Percentiles rank a stretch among this genome's conserved stretches.
phyloP scores from a whole-genome alignment of 2,329 filamentous ascomycete species.

The Colletotrichum lupini region DNA sequence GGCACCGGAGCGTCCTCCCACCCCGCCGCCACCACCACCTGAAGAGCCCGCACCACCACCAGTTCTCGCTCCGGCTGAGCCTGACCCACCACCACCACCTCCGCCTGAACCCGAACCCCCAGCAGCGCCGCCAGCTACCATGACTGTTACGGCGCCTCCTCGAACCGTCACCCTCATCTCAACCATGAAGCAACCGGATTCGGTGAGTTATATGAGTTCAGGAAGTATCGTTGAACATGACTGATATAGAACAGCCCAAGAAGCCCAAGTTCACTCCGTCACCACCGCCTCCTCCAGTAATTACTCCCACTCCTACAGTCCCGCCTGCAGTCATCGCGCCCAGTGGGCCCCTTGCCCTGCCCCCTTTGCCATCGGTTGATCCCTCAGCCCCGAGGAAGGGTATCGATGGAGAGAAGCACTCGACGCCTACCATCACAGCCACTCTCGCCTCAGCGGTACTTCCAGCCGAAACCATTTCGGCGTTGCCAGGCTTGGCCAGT shows the following conservation, averaged over 20 bases:
- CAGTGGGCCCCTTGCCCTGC: neutral
- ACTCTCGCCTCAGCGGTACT: constrained; percentile 27
- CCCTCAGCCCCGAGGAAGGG: constrained; percentile 32
- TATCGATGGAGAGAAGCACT: constrained; percentile 7
- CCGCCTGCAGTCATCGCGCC: neutral
- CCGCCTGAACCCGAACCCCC: neutral
- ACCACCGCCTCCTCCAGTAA: neutral
- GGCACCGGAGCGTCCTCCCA: constrained; percentile 1
- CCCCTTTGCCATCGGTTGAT: constrained; percentile 26
- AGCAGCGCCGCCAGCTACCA: constrained; percentile 19
- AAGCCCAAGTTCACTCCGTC: constrained; percentile 4
- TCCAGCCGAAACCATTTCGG: constrained; percentile 24
- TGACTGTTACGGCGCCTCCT: constrained; percentile 25
- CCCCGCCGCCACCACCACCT: constrained; percentile 6
- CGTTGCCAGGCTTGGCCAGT: constrained; percentile 25
- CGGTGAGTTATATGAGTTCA: neutral
- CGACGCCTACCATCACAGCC: constrained; percentile 26
- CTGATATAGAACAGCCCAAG: constrained; percentile 10
- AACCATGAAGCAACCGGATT: constrained; percentile 17
- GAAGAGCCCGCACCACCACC: constrained; percentile 17
- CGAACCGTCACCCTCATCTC: constrained; percentile 25
- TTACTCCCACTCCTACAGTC: neutral
- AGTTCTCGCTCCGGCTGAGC: constrained; percentile 26
- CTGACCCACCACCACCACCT: constrained; percentile 12
- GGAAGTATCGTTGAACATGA: neutral